phyloP scores from a whole-genome alignment of 169 alveolate species.

The Eimeria tenella region DNA sequence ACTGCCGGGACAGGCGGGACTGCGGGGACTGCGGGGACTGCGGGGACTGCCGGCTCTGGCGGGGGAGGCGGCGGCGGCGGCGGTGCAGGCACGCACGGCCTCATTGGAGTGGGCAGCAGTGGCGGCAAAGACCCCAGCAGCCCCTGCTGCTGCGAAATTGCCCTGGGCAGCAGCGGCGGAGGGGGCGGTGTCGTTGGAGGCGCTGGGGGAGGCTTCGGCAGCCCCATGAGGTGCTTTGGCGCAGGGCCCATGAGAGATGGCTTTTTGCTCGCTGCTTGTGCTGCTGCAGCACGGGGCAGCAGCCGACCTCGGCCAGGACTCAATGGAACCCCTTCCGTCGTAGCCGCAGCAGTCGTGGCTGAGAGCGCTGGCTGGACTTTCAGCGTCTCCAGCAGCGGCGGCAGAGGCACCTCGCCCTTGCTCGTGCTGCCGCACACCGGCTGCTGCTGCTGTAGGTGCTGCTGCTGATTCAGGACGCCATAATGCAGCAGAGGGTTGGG shows the following conservation, averaged over 20 bases:
- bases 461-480: background rate
- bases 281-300: background rate
- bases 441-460: background rate
- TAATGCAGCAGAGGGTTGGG: background rate
- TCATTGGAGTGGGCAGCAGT: background rate
- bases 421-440: background rate
- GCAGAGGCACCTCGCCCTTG: constrained; percentile 6
- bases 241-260: constrained; percentile 16
- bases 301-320: background rate
- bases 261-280: background rate
- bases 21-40: background rate
- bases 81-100: constrained; percentile 8
- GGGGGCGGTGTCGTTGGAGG: constrained; percentile 14
- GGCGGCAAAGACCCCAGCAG: constrained; percentile 18
- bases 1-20: background rate
- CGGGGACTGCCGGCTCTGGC: constrained; percentile 1
- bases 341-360: background rate
- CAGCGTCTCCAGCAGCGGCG: background rate
- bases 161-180: background rate
- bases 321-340: background rate
- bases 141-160: background rate
- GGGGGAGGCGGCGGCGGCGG: constrained; percentile 45
- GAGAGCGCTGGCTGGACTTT: background rate
- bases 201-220: constrained; percentile 14
- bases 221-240: constrained; percentile 1